These are phyloP conservation scores for Oryza nivara DNA, from an alignment of 176 grass and related monocot genomes.

Conservation along the genomic window DNA sequence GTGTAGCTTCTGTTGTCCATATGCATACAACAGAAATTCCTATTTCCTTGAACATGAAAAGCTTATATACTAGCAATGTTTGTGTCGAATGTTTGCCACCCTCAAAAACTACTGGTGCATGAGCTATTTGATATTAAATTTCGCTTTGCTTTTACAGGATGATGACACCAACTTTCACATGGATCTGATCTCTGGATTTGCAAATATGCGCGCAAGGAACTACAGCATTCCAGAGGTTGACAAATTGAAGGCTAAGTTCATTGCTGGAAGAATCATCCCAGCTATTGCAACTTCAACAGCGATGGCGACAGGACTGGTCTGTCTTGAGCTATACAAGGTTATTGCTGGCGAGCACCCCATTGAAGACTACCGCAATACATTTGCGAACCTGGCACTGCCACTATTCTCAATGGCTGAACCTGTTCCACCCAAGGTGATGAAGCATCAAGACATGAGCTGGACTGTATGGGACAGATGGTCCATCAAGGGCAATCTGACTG, in stretches of 20 bases:
- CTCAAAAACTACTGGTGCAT: background rate
- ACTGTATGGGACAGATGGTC: constrained; percentile 76
- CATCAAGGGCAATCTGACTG: constrained; percentile 60
- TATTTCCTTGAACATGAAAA: constrained; percentile 2
- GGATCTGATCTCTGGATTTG: constrained; percentile 74
- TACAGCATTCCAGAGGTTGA: constrained; percentile 80
- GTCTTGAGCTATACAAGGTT: constrained; percentile 83
- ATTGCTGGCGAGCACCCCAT: constrained; percentile 61
- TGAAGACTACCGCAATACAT: constrained; percentile 78
- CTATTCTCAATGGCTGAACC: constrained; percentile 75
- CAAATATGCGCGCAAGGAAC: constrained; percentile 84
- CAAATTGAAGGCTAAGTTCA: constrained; percentile 83
- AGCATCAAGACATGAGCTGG: constrained; percentile 72
- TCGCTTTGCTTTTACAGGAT: constrained; percentile 46
- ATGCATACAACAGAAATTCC: background rate
- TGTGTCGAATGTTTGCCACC: background rate
- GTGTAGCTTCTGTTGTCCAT: background rate
- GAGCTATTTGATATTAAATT: constrained; percentile 1
- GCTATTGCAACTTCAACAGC: constrained; percentile 77
- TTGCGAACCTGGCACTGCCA: constrained; percentile 74
- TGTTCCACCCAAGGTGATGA: constrained; percentile 70
- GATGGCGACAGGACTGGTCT: constrained; percentile 76
- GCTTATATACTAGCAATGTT: background rate
- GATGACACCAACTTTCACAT: constrained; percentile 86
- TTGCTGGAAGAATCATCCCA: constrained; percentile 73